Evolutionary conservation across 2,329 filamentous ascomycete species (phyloP).

Genomic region (Myrmaecium sp.): DNA sequence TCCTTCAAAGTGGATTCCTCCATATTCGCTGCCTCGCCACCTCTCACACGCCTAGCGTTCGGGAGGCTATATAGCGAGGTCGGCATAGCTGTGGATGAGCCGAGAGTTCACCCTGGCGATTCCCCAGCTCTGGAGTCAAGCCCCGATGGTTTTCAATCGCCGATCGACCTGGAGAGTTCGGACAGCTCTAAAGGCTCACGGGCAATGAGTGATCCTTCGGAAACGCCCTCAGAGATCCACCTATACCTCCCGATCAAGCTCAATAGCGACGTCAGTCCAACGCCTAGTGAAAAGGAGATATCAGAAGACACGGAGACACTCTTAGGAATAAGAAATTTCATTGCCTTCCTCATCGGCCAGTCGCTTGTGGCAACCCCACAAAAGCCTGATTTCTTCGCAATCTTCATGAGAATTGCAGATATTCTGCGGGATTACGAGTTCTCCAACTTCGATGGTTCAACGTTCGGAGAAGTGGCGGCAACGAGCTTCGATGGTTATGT

Average conservation of each 20-base stretch:
- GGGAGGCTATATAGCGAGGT: constrained; percentile 31
- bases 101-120: too few species aligned
- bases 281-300: constrained; percentile 14
- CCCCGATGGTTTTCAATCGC: too few species aligned
- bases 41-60: constrained; percentile 37
- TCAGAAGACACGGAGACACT: constrained; percentile 38
- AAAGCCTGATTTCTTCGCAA: constrained; percentile 37
- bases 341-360: constrained; percentile 46
- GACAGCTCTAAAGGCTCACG: constrained; percentile 31
- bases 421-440: constrained; percentile 42
- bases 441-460: constrained; percentile 44
- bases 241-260: constrained; percentile 42
- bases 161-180: constrained; percentile 14
- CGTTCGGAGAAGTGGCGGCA: constrained; percentile 43
- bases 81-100: not conserved
- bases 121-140: constrained; percentile 8
- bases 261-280: constrained; percentile 28
- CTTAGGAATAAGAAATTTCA: constrained; percentile 44
- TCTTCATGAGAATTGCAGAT: constrained; percentile 43
- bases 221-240: constrained; percentile 34
- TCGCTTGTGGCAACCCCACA: constrained; percentile 41
- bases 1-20: constrained; percentile 46
- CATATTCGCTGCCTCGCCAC: constrained; percentile 38
- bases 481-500: constrained; percentile 59
- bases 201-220: constrained; percentile 27